phyloP scores from a whole-genome alignment of 2,329 filamentous ascomycete genomes.

The Colletotrichum noveboracense region DNA sequence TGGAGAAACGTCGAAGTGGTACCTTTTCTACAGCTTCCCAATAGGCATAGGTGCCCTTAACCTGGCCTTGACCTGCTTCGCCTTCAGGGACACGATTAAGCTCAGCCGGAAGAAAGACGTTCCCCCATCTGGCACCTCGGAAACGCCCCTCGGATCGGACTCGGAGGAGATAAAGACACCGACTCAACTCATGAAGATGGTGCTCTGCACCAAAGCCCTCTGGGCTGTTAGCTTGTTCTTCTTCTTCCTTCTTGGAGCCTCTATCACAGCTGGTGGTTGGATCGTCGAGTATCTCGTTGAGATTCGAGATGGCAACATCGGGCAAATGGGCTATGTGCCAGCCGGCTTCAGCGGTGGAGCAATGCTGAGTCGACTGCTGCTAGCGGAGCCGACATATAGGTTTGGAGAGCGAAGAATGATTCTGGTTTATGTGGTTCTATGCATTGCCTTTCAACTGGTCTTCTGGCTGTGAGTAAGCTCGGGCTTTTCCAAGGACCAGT shows the following conservation, averaged over 20 bases:
- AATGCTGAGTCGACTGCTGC: constrained; percentile 59
- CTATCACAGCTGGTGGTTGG: constrained; percentile 64
- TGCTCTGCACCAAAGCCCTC: constrained; percentile 50
- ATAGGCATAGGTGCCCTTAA: constrained; percentile 59
- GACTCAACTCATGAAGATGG: constrained; percentile 46
- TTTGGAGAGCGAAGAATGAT: constrained; percentile 65
- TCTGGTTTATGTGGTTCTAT: constrained; percentile 55
- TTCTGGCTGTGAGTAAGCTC: constrained; percentile 58
- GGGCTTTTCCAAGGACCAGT: accelerated
- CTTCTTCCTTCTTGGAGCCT: constrained; percentile 65
- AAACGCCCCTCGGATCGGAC: constrained; percentile 11
- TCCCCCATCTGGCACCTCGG: constrained; percentile 17
- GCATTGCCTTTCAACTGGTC: constrained; percentile 59
- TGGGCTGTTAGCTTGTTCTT: constrained; percentile 68
- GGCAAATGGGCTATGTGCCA: constrained; percentile 65
- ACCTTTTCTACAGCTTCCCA: constrained; percentile 61
- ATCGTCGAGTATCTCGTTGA: constrained; percentile 68
- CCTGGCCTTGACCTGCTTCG: constrained; percentile 46
- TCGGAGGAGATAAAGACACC: constrained; percentile 33
- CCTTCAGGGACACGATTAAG: constrained; percentile 54
- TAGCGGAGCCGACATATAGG: constrained; percentile 64
- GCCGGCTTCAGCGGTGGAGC: constrained; percentile 64
- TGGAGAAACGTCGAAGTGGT: constrained; percentile 47
- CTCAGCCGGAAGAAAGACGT: constrained; percentile 16
- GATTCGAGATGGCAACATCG: constrained; percentile 61